phyloP scores from a whole-genome alignment of 345 rosid species.

The Arabidopsis arenosa region DNA sequence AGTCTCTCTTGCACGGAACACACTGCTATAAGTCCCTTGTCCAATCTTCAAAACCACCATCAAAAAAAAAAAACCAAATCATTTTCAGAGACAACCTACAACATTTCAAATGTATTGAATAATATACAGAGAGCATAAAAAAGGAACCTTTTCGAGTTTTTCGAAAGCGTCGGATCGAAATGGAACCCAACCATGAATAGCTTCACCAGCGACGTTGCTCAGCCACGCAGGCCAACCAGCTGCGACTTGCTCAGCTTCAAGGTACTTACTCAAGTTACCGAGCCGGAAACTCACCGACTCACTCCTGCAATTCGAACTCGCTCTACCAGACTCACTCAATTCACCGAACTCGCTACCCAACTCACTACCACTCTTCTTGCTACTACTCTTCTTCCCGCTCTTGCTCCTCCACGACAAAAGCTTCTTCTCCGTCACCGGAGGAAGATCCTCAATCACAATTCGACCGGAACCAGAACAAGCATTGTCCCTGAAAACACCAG shows the following conservation, averaged over 20 bases:
- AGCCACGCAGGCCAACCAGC: constrained; percentile 99
- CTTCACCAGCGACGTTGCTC: constrained; percentile 94
- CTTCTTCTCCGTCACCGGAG: constrained; percentile 39
- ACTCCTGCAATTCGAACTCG: constrained; percentile 56
- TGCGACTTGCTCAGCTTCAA: constrained; percentile 91
- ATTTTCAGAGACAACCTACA: neutral
- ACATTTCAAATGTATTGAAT: neutral
- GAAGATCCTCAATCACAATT: constrained; percentile 28
- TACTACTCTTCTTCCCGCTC: constrained; percentile 46
- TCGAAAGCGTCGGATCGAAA: constrained; percentile 78
- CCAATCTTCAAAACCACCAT: constrained; percentile 66
- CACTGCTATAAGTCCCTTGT: constrained; percentile 97
- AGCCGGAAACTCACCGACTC: constrained; percentile 86
- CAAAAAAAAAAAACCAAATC: neutral
- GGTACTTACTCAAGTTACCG: constrained; percentile 61
- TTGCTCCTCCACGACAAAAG: constrained; percentile 44
- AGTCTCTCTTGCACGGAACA: constrained; percentile 85
- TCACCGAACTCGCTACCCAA: constrained; percentile 55
- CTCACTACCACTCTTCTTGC: constrained; percentile 48
- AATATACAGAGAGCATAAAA: neutral
- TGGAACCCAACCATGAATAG: constrained; percentile 96
- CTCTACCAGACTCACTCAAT: constrained; percentile 78
- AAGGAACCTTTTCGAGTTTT: constrained; percentile 86
- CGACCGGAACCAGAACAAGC: constrained; percentile 36
- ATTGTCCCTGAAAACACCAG: constrained; percentile 62